Percentiles rank a stretch among this genome's conserved stretches.
phyloP scores from a whole-genome alignment of 495 filamentous ascomycete species.

The Aspergillus cavernicola region DNA sequence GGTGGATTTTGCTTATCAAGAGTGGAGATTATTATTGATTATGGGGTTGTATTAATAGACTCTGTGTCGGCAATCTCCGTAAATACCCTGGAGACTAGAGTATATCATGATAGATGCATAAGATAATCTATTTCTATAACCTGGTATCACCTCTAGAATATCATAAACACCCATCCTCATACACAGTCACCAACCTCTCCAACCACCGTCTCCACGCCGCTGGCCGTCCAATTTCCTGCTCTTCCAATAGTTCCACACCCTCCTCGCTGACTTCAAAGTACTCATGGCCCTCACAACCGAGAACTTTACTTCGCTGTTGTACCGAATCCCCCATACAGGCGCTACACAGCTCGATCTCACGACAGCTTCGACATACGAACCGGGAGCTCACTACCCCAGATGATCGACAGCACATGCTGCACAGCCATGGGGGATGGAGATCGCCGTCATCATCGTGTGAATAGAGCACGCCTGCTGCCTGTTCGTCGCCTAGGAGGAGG shows the following conservation, averaged over 20 bases:
- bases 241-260: background rate
- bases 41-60: background rate
- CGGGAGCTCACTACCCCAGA: background rate
- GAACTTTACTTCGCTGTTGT: background rate
- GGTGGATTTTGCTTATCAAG: too few species aligned
- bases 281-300: background rate
- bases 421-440: background rate
- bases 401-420: background rate
- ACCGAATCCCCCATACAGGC: background rate
- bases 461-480: background rate
- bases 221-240: background rate
- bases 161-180: background rate
- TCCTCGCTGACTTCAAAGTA: background rate
- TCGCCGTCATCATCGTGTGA: background rate
- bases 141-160: too few species aligned
- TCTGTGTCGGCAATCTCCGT: background rate
- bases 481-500: background rate
- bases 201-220: background rate
- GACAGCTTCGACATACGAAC: background rate
- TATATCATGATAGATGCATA: too few species aligned
- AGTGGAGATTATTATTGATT: background rate
- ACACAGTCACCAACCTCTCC: background rate
- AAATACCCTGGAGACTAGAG: too few species aligned
- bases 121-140: background rate
- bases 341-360: background rate